Base-by-base conservation (phyloP, 768 basidiomycete species). In the Cubamyces lactineus region DNA sequence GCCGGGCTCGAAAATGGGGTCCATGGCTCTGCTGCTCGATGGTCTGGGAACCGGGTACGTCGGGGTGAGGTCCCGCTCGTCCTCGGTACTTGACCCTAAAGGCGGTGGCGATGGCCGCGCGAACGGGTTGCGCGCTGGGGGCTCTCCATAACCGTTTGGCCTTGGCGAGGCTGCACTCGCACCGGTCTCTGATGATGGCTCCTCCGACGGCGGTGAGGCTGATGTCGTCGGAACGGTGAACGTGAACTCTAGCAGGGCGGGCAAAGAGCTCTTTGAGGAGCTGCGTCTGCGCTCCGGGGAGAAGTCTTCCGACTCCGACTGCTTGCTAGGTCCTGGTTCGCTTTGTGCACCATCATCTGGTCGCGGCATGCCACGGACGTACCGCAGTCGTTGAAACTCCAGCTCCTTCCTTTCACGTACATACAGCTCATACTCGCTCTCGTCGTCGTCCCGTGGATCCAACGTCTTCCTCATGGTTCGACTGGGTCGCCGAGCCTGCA, bases 171-270 rank as follows among this genome's bases (percentile, higher is more conserved):
- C 15, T 15, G 28, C 12, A 1, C n/a, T 3, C 1, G 2, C 28
- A 42, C 21, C 28, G 3, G 49, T 21, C 13, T 41, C 43, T 19
- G 57, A 48, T 1, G 57, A 26, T 30, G n/a, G 13, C 5, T 59
- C 57, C 34, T 15, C 43, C 1, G 26, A 26, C 9, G 46, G 28
- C 3, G 59, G 43, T 2, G 50, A 30, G 9, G 24, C 47, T 1
- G 64, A 52, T 9, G 59, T 46, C 1, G 40, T 43, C 6, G 64
- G 64, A 1, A 46, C 50, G 1, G 60, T 50, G 57, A 65, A 63
- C 6, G 62, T 58, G 46, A 63, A 63, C 16, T 63, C 62, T 19
- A 57, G 2, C 19, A 63, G 53, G 2, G 51, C 51, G 42, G 62
- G 62, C 2, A 63, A 26, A 16, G 51, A 15, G 30, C 19, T 26